Conservation (phyloP, 2,329 filamentous ascomycete genomes). For the Penicillium concentricum region DNA sequence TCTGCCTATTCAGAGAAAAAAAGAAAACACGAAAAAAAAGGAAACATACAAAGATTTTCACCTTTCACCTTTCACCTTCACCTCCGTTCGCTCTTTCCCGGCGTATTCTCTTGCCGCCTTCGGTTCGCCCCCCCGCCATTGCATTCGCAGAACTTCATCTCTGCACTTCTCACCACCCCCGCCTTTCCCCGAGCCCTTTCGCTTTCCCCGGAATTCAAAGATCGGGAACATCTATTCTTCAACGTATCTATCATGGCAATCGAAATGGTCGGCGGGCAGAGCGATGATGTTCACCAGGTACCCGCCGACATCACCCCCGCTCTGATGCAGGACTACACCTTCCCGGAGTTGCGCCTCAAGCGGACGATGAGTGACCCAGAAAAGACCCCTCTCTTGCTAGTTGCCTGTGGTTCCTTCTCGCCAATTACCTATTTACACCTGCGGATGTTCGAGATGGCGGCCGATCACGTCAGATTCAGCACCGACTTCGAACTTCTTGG, state of each 20-base stretch:
- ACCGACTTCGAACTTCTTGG: conserved; percentile 81
- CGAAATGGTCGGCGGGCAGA: conserved; percentile 27
- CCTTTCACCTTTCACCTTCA: neutral
- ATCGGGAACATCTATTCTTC: neutral
- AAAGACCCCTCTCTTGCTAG: conserved; percentile 49
- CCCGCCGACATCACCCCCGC: conserved; percentile 25
- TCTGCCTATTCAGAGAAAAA: neutral
- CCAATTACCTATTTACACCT: conserved; percentile 60
- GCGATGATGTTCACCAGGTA: conserved; percentile 29
- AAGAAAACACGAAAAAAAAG: neutral
- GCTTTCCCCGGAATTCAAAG: neutral
- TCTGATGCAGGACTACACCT: conserved; percentile 43
- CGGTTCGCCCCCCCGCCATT: conserved; percentile 13
- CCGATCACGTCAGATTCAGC: conserved; percentile 73
- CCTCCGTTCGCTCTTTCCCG: neutral
- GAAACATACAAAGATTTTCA: neutral
- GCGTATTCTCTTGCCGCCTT: conserved; percentile 13
- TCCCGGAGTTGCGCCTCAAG: conserved; percentile 47
- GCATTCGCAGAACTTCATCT: conserved; percentile 6
- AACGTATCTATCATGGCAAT: conserved; percentile 29
- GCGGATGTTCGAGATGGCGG: conserved; percentile 85
- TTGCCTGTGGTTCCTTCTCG: conserved; percentile 63
- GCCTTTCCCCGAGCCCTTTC: neutral
- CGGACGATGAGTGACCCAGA: conserved; percentile 48
- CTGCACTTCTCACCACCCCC: conserved; percentile 8